Conservation (phyloP, 148 eudicot species). For the Silene latifolia region DNA sequence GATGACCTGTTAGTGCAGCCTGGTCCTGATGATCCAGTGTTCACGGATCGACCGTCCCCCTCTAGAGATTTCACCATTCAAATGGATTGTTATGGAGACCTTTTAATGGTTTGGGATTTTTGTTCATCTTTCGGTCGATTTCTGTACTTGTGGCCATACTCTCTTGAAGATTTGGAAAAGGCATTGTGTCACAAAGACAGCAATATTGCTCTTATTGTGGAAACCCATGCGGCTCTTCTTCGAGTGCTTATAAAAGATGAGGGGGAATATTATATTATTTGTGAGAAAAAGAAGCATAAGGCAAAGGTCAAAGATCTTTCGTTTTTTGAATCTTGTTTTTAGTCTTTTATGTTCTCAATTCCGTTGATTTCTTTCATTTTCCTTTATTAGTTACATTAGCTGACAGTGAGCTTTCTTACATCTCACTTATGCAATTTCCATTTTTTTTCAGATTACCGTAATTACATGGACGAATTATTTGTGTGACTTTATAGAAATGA, state of each 20-base stretch:
- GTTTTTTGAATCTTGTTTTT: not conserved
- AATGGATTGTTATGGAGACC: slow-evolving; percentile 76
- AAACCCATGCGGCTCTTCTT: slow-evolving; percentile 78
- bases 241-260: slow-evolving; percentile 71
- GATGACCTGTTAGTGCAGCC: slow-evolving; percentile 82
- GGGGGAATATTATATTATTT: slow-evolving; percentile 44
- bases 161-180: slow-evolving; percentile 83
- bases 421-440: slow-evolving; percentile 14
- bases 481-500: slow-evolving; percentile 83
- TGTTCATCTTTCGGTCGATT: slow-evolving; percentile 77
- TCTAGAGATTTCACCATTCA: slow-evolving; percentile 74
- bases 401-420: not conserved
- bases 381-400: not conserved
- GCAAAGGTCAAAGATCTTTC: slow-evolving; percentile 53
- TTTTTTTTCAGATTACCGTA: slow-evolving; percentile 62
- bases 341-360: not conserved
- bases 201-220: slow-evolving; percentile 63
- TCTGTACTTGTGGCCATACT: slow-evolving; percentile 68
- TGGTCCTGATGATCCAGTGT: slow-evolving; percentile 60
- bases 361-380: slow-evolving; percentile 2
- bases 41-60: slow-evolving; percentile 68
- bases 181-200: slow-evolving; percentile 80
- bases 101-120: slow-evolving; percentile 96
- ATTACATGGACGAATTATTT: slow-evolving; percentile 81
- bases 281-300: slow-evolving; percentile 59